phyloP scores from a whole-genome alignment of 495 filamentous ascomycete genomes.

The Letharia lupina region DNA sequence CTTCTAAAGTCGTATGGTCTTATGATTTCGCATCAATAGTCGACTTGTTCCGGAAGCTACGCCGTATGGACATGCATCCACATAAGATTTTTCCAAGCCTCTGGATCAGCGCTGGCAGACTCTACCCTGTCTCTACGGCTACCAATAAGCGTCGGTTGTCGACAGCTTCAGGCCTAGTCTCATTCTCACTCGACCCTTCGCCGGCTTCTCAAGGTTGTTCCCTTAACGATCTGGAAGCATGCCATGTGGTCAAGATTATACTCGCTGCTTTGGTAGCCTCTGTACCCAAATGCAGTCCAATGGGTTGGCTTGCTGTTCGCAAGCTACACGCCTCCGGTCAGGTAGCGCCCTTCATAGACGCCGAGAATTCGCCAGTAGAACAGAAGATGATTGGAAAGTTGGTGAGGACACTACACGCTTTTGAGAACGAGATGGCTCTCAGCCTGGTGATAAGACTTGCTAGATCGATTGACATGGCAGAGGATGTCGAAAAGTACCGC shows the following conservation, averaged over 20 bases:
- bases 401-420: constrained; percentile 40
- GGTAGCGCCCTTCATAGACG: constrained; percentile 40
- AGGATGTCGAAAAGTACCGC: not conserved
- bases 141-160: not conserved
- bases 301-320: constrained; percentile 44
- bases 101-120: constrained; percentile 40
- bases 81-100: constrained; percentile 40
- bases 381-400: constrained; percentile 27
- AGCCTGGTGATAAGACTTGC: constrained; percentile 48
- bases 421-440: constrained; percentile 54
- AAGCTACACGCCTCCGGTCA: constrained; percentile 46
- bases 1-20: not conserved
- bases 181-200: not conserved
- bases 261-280: constrained; percentile 50
- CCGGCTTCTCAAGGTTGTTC: not conserved
- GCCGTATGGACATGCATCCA: constrained; percentile 12
- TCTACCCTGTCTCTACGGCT: constrained; percentile 5
- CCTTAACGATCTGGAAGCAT: constrained; percentile 47
- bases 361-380: constrained; percentile 25
- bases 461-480: constrained; percentile 40
- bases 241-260: constrained; percentile 46
- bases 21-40: constrained; percentile 10
- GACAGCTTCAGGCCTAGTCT: not conserved
- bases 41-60: constrained; percentile 8
- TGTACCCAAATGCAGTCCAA: constrained; percentile 37